Conservation (phyloP, 2,329 filamentous ascomycete species). For the Didymella exigua region DNA sequence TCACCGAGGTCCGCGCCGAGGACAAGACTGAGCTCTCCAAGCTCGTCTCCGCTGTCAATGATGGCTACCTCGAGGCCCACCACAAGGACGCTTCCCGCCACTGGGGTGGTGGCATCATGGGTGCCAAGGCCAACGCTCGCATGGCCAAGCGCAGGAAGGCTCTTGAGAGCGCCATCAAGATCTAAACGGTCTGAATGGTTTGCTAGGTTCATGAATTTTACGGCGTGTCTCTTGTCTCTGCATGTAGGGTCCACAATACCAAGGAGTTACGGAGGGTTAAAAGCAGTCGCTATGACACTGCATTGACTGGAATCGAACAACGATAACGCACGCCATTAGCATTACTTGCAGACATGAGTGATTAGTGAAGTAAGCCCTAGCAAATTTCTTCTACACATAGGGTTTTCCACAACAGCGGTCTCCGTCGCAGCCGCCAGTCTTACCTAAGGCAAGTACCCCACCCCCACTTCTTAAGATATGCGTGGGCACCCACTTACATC, state of each 20-base stretch:
- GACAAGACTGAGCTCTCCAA: slow-evolving; percentile 99
- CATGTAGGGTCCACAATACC: slow-evolving; percentile 49
- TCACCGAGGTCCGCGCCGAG: slow-evolving; percentile 96
- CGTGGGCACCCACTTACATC: slow-evolving; percentile 7
- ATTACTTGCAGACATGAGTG: slow-evolving; percentile 27
- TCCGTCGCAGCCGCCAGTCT: background rate
- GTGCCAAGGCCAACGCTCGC: slow-evolving; percentile 83
- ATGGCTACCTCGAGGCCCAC: slow-evolving; percentile 89
- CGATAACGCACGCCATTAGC: slow-evolving; percentile 41
- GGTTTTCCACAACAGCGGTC: background rate
- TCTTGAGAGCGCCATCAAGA: slow-evolving; percentile 93
- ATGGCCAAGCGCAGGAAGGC: slow-evolving; percentile 93
- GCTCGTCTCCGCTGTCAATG: slow-evolving; percentile 95
- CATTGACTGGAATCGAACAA: slow-evolving; percentile 45
- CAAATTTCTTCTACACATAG: background rate
- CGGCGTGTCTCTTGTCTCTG: slow-evolving; percentile 49
- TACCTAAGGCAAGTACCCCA: slow-evolving; percentile 9
- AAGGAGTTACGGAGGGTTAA: slow-evolving; percentile 49
- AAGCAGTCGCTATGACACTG: slow-evolving; percentile 41
- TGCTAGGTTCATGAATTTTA: slow-evolving; percentile 39
- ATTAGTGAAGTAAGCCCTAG: slow-evolving; percentile 25
- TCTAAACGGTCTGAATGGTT: slow-evolving; percentile 65
- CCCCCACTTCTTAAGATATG: slow-evolving; percentile 5
- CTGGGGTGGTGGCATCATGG: slow-evolving; percentile 99
- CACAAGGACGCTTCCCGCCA: slow-evolving; percentile 87